phyloP scores from a whole-genome alignment of 495 filamentous ascomycete genomes.

The Hypoxylon rickii region DNA sequence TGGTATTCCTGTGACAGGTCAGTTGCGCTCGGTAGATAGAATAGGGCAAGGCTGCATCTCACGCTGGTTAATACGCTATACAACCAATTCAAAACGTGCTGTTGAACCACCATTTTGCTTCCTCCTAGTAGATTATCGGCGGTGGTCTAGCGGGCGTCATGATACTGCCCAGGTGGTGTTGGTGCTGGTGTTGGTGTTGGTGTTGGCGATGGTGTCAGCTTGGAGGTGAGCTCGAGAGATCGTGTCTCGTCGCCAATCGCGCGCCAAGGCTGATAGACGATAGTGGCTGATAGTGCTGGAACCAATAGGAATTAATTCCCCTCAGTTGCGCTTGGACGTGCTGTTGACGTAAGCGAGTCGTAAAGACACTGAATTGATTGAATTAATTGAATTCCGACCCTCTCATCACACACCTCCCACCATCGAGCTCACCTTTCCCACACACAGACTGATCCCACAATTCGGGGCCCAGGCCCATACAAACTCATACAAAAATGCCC shows the following conservation, averaged over 20 bases:
- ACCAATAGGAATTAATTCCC: conserved; percentile 12
- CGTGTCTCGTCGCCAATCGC: background rate
- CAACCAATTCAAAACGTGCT: conserved; percentile 91
- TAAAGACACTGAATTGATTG: conserved; percentile 1
- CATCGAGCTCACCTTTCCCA: too few species aligned
- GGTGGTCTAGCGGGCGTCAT: conserved; percentile 18
- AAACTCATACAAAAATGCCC: too few species aligned
- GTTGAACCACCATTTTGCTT: conserved; percentile 75
- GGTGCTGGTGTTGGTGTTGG: background rate
- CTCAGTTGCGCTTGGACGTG: background rate
- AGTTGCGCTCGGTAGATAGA: background rate
- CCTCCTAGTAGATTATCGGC: conserved; percentile 8
- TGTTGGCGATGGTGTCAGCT: background rate
- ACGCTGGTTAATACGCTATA: conserved; percentile 88
- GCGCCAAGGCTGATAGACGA: background rate
- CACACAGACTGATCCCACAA: too few species aligned
- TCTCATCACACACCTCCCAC: background rate
- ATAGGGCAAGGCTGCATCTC: conserved; percentile 26
- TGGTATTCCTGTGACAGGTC: conserved; percentile 74
- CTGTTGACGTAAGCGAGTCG: background rate
- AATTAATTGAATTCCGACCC: background rate
- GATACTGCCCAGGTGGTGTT: conserved; percentile 16
- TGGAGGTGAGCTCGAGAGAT: background rate
- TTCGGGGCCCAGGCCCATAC: too few species aligned
- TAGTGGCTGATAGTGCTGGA: too few species aligned